phyloP scores from a whole-genome alignment of 129 eudicot species.

The Chrysanthemum lavandulifolium region DNA sequence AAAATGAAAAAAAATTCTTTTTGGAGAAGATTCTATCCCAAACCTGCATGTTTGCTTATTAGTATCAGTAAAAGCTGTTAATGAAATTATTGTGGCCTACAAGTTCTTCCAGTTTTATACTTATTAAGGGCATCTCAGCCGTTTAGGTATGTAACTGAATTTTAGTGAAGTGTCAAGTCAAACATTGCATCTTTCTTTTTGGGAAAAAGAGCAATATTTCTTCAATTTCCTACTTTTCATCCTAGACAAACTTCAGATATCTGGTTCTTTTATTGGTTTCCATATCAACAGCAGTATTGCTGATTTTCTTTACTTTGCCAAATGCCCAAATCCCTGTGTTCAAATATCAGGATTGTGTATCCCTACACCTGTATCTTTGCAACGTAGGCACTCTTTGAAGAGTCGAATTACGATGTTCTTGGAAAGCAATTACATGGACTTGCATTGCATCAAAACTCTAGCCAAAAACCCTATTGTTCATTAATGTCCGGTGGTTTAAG shows the following conservation, averaged over 20 bases:
- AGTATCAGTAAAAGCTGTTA: background rate
- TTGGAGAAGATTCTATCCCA: background rate
- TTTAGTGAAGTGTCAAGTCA: background rate
- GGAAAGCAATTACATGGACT: background rate
- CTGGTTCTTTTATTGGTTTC: background rate
- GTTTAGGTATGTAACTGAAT: background rate
- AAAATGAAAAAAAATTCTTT: background rate
- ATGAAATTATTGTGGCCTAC: background rate
- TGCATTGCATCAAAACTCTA: background rate
- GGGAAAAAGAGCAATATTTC: background rate
- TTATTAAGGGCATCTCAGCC: background rate
- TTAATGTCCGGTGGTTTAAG: background rate
- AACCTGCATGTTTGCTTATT: background rate
- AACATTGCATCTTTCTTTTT: background rate
- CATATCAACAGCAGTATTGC: background rate
- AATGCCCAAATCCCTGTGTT: background rate
- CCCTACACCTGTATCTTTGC: background rate
- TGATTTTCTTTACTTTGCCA: background rate
- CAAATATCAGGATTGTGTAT: background rate
- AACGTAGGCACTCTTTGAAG: background rate
- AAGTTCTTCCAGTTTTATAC: background rate
- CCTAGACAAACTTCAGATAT: background rate
- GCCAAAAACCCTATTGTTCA: background rate
- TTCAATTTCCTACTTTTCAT: background rate
- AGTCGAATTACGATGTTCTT: background rate